phyloP scores from a whole-genome alignment of 2,329 filamentous ascomycete species.

The Trichoderma simmonsii region DNA sequence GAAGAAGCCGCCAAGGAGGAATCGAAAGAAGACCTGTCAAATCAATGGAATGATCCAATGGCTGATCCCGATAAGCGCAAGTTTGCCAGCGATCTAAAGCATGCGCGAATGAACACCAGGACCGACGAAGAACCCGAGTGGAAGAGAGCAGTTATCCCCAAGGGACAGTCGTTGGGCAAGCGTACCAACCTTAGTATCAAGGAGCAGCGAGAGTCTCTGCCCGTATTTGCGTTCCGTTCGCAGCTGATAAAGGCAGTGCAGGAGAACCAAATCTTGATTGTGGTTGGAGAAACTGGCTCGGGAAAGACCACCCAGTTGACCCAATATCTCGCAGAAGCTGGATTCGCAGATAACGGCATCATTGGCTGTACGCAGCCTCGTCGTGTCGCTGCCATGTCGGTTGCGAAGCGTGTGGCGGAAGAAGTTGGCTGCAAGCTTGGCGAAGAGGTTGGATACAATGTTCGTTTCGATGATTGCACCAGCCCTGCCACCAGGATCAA shows the following conservation, averaged over 20 bases:
- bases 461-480: constrained; percentile 95
- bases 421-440: constrained; percentile 91
- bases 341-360: constrained; percentile 81
- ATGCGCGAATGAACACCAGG: constrained; percentile 58
- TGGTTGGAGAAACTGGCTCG: constrained; percentile 94
- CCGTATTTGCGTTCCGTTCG: constrained; percentile 83
- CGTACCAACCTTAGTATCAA: constrained; percentile 91
- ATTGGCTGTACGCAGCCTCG: constrained; percentile 97
- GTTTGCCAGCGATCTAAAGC: constrained; percentile 84
- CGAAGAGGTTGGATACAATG: constrained; percentile 92
- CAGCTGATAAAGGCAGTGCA: constrained; percentile 83
- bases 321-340: constrained; percentile 89
- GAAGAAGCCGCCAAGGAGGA: constrained; percentile 72
- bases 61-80: constrained; percentile 77
- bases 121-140: constrained; percentile 80
- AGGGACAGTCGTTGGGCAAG: constrained; percentile 78
- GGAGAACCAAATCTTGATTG: constrained; percentile 88
- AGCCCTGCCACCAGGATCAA: constrained; percentile 89
- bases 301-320: constrained; percentile 97
- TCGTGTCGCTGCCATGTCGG: constrained; percentile 95
- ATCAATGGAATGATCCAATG: constrained; percentile 98
- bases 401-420: constrained; percentile 93
- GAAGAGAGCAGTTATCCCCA: constrained; percentile 79
- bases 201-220: constrained; percentile 84
- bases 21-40: constrained; percentile 75